These are phyloP conservation scores for Phytopythium vexans DNA, from an alignment of 352 stramenopile species.

Conservation along the genomic window DNA sequence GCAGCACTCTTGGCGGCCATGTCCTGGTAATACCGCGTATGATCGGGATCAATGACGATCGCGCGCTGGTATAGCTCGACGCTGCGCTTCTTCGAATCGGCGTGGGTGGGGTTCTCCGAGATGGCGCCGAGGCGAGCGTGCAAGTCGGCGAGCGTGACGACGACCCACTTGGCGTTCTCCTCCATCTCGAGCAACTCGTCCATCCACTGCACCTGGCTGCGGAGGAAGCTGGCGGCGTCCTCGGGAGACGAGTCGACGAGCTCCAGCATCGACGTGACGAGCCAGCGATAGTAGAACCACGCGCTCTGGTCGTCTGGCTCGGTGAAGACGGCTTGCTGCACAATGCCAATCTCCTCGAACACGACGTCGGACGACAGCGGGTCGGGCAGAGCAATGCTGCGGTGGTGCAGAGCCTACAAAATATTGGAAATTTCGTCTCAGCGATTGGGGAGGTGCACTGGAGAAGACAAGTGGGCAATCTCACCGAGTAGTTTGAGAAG, in stretches of 20 bases:
- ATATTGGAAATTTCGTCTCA: not conserved
- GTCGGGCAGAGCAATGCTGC: conserved; percentile 46
- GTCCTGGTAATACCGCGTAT: conserved; percentile 57
- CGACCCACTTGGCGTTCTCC: conserved; percentile 63
- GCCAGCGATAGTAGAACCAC: conserved; percentile 98
- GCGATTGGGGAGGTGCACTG: not conserved
- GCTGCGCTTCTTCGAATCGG: conserved; percentile 39
- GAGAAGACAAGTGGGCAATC: not conserved
- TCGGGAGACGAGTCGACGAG: conserved; percentile 38
- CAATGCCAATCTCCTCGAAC: conserved; percentile 74
- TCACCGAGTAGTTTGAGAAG: conserved; percentile 98
- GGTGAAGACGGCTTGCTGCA: conserved; percentile 97
- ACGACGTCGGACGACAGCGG: conserved; percentile 51
- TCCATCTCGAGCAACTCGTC: conserved; percentile 84
- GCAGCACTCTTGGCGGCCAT: conserved; percentile 33
- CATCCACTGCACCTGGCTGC: conserved; percentile 79
- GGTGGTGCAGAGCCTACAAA: conserved; percentile 54
- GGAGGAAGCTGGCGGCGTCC: conserved; percentile 44
- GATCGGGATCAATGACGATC: conserved; percentile 48
- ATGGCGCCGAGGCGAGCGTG: conserved; percentile 28
- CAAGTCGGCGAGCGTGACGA: conserved; percentile 61
- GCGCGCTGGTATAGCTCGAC: conserved; percentile 47
- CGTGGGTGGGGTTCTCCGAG: conserved; percentile 11
- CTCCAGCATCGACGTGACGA: conserved; percentile 81
- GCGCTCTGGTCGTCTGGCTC: conserved; percentile 98